phyloP scores from a whole-genome alignment of 441 rosid species.

The Jatropha podagrica region DNA sequence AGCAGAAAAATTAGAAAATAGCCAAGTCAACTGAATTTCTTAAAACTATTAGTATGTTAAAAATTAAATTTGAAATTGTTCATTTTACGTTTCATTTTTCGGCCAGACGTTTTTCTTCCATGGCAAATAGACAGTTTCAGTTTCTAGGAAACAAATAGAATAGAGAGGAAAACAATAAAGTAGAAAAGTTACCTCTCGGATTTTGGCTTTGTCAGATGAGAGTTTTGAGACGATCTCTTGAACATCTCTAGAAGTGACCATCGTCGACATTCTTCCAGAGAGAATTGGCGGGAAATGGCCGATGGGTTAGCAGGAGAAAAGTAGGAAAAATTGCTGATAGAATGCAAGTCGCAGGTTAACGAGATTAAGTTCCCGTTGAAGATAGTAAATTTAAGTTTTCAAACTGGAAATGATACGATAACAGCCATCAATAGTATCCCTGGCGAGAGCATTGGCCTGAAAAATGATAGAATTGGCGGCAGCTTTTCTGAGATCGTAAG shows the following conservation, averaged over 20 bases:
- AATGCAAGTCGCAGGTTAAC: slow-evolving; percentile 37
- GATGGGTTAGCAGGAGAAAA: not conserved
- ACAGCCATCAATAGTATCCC: slow-evolving; percentile 72
- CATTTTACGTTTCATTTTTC: not conserved
- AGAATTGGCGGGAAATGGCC: slow-evolving; percentile 20
- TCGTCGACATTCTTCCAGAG: slow-evolving; percentile 27
- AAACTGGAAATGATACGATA: slow-evolving; percentile 46
- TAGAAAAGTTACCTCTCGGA: slow-evolving; percentile 59
- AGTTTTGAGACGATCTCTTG: slow-evolving; percentile 86
- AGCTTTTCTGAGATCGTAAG: slow-evolving; percentile 36
- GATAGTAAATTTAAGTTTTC: slow-evolving; percentile 43
- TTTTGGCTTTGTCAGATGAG: slow-evolving; percentile 89
- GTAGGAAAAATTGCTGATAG: not conserved
- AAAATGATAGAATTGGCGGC: slow-evolving; percentile 62
- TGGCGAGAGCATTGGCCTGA: slow-evolving; percentile 73
- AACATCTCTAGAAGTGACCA: slow-evolving; percentile 70
- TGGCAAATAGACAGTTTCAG: not conserved
- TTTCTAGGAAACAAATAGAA: slow-evolving; percentile 12
- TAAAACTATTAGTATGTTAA: not conserved
- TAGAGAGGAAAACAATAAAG: not conserved
- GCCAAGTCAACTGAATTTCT: not conserved
- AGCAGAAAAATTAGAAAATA: not conserved
- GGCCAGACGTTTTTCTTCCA: too few species aligned
- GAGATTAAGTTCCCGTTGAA: slow-evolving; percentile 46
- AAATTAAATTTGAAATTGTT: not conserved